phyloP scores from a whole-genome alignment of 192 early-diverging fungal species.

The Umbelopsis vinacea region DNA sequence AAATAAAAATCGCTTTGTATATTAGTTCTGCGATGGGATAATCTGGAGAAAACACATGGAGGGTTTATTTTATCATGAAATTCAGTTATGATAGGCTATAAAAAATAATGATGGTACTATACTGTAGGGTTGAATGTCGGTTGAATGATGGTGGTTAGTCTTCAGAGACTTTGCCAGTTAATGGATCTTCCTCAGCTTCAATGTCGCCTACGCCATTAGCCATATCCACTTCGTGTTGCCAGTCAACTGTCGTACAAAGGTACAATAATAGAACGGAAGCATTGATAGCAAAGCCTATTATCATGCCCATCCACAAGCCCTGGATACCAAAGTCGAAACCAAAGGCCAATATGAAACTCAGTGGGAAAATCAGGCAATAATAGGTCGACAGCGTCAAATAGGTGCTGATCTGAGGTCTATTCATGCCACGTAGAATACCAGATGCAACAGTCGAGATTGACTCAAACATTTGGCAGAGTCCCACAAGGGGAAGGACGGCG shows the following conservation, averaged over 20 bases:
- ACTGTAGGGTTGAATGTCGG: too few species aligned
- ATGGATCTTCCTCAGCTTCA: background rate
- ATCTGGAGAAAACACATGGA: too few species aligned
- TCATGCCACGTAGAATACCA: conserved; percentile 75
- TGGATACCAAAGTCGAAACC: conserved; percentile 51
- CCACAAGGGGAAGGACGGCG: conserved; percentile 71
- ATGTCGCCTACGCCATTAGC: background rate
- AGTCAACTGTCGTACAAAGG: background rate
- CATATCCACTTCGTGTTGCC: background rate
- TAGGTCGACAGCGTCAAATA: conserved; percentile 55
- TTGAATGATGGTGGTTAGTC: background rate
- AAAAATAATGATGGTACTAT: too few species aligned
- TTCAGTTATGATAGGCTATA: too few species aligned
- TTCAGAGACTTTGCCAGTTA: background rate
- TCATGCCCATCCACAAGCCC: conserved; percentile 64
- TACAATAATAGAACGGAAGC: background rate
- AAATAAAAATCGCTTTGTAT: too few species aligned
- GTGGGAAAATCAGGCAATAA: conserved; percentile 66
- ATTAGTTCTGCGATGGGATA: too few species aligned
- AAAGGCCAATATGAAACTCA: conserved; percentile 58
- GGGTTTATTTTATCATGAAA: too few species aligned
- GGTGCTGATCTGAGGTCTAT: conserved; percentile 65
- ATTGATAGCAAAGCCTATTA: conserved; percentile 36
- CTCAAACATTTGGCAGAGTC: conserved; percentile 77
- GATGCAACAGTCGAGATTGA: conserved; percentile 58